A percentile compares a stretch with the other conserved stretches of the same genome.
These are phyloP conservation scores for Danielia oregonensis DNA, from an alignment of 805 yeast species.

Conservation along the genomic window DNA sequence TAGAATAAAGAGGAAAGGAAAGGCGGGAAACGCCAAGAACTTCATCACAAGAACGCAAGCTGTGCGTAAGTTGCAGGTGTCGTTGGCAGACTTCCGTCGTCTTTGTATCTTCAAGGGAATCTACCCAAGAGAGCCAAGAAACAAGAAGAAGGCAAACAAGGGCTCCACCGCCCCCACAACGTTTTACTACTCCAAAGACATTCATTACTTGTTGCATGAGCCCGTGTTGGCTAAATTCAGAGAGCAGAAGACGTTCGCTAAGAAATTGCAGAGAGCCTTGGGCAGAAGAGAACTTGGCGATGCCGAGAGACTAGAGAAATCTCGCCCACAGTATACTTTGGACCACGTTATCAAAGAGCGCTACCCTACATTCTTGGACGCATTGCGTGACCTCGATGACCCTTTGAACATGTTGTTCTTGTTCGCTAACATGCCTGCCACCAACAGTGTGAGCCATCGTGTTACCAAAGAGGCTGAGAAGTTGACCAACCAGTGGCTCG, in stretches of 20 bases:
- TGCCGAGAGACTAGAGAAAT: conserved; percentile 80
- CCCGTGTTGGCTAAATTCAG: conserved; percentile 89
- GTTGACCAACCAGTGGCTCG: conserved; percentile 92
- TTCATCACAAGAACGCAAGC: conserved; percentile 95
- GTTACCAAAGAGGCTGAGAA: conserved; percentile 85
- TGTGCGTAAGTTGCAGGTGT: conserved; percentile 82
- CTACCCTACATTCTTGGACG: conserved; percentile 90
- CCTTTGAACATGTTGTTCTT: conserved; percentile 92
- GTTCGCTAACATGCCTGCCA: conserved; percentile 93
- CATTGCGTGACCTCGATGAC: conserved; percentile 90
- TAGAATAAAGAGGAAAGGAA: conserved; percentile 78
- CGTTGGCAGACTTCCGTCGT: conserved; percentile 94
- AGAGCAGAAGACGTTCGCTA: conserved; percentile 92
- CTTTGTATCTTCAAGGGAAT: conserved; percentile 97
- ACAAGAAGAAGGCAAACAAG: conserved; percentile 94
- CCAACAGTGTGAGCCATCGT: conserved; percentile 72
- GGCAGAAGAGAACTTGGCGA: conserved; percentile 89
- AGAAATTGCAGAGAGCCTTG: conserved; percentile 81
- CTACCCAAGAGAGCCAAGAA: conserved; percentile 94
- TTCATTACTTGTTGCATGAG: conserved; percentile 91
- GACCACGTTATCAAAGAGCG: conserved; percentile 92
- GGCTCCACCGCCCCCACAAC: conserved; percentile 97
- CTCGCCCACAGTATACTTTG: conserved; percentile 79
- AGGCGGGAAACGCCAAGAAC: conserved; percentile 85
- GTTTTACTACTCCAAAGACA: conserved; percentile 90